A percentile compares a stretch with the other conserved stretches of the same genome.
Evolutionary conservation across 1,284 basidiomycete genomes (phyloP).

Genomic region (Athelia psychrophila): DNA sequence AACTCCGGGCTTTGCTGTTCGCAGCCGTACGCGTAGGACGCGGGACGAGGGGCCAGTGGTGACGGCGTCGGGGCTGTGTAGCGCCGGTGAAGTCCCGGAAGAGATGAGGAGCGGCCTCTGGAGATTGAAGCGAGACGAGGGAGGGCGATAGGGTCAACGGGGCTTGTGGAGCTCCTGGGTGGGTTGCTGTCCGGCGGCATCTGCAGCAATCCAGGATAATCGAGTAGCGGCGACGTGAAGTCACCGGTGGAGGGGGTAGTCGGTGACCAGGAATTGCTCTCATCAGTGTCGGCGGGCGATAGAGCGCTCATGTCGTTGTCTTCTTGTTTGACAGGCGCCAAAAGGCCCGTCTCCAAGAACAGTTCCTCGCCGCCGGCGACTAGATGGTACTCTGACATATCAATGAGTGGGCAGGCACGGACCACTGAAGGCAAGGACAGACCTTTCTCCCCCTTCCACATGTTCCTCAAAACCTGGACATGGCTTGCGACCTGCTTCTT

Average conservation of each 20-base stretch:
- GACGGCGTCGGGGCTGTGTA: neutral
- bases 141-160: neutral
- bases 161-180: neutral
- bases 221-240: constrained; percentile 10
- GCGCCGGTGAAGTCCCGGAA: neutral
- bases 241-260: neutral
- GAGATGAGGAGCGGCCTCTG: neutral
- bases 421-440: constrained; percentile 13
- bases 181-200: neutral
- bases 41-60: neutral
- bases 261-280: constrained; percentile 20
- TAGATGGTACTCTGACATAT: constrained; percentile 50
- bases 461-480: constrained; percentile 78
- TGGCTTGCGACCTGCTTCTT: constrained; percentile 85
- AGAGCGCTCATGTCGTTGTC: constrained; percentile 38
- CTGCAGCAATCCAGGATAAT: neutral
- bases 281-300: constrained; percentile 30
- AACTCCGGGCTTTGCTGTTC: neutral
- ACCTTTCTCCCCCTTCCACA: constrained; percentile 83
- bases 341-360: constrained; percentile 48
- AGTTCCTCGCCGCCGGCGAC: constrained; percentile 75
- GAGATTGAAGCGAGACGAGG: neutral
- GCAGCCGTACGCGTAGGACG: neutral
- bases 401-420: constrained; percentile 11
- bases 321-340: constrained; percentile 44